These are phyloP conservation scores for Macrophomina tecta DNA, from an alignment of 2,329 filamentous ascomycete species.

Conservation along the genomic window DNA sequence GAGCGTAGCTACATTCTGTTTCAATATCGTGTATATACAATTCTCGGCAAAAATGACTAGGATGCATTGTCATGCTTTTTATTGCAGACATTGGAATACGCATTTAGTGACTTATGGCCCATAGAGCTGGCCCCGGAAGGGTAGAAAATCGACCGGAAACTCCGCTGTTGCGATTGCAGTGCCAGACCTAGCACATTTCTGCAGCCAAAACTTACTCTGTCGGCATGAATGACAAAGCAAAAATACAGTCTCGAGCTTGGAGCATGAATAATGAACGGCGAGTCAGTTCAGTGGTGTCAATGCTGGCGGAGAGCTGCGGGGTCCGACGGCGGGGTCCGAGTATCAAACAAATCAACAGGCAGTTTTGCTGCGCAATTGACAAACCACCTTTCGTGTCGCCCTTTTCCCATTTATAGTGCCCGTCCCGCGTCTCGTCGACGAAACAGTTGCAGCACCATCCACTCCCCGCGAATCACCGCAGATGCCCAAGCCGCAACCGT, in stretches of 20 bases:
- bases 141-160: neutral
- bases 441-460: neutral
- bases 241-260: neutral
- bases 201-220: neutral
- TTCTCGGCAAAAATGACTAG: neutral
- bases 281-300: constrained; percentile 13
- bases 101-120: neutral
- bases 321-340: constrained; percentile 19
- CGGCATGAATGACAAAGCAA: constrained; percentile 20
- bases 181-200: neutral
- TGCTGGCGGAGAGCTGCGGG: constrained; percentile 22
- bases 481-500: constrained; percentile 25
- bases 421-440: neutral
- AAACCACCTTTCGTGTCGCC: constrained; percentile 1
- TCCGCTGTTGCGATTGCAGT: neutral
- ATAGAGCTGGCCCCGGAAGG: neutral
- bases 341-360: constrained; percentile 2
- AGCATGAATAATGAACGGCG: constrained; percentile 14
- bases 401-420: neutral
- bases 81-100: neutral
- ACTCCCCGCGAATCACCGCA: neutral
- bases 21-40: constrained; percentile 10
- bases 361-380: constrained; percentile 16
- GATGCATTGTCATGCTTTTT: neutral
- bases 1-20: neutral